These are phyloP conservation scores for Elaphomyces granulatus DNA, from an alignment of 495 filamentous ascomycete genomes.

Conservation along the genomic window DNA sequence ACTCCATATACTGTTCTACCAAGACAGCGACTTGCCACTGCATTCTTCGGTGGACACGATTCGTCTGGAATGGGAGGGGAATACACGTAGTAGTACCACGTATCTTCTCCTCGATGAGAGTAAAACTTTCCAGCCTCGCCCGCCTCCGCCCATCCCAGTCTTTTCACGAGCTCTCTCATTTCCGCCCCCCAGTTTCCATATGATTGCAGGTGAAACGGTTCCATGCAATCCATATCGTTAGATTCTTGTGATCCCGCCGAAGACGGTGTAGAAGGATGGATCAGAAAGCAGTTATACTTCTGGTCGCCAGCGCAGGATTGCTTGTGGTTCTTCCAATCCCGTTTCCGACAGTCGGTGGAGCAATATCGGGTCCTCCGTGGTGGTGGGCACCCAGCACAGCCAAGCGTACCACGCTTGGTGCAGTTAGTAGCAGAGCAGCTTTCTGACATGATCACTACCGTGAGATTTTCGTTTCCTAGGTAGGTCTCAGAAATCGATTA, in stretches of 20 bases:
- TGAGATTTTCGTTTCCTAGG: no score
- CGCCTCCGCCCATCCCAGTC: slow-evolving; percentile 1
- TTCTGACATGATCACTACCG: no score
- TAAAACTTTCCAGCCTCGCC: slow-evolving; percentile 12
- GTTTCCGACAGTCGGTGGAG: slow-evolving; percentile 29
- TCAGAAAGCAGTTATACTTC: neutral
- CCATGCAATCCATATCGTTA: slow-evolving; percentile 1
- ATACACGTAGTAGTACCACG: slow-evolving; percentile 1
- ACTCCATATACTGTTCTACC: neutral
- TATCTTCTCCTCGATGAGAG: slow-evolving; percentile 3
- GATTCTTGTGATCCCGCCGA: neutral
- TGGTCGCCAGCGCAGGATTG: slow-evolving; percentile 13
- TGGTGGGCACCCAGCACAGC: slow-evolving; percentile 24
- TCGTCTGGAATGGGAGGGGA: neutral
- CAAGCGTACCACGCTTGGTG: neutral
- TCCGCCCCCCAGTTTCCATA: slow-evolving; percentile 9
- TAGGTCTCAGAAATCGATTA: no score
- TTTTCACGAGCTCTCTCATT: slow-evolving; percentile 6
- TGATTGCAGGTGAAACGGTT: slow-evolving; percentile 8
- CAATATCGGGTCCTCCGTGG: slow-evolving; percentile 32
- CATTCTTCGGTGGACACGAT: neutral
- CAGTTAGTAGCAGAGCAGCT: neutral
- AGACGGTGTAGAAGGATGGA: neutral
- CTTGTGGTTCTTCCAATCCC: slow-evolving; percentile 31
- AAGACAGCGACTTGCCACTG: neutral